Conservation (phyloP, 179 eudicot species). For the Sideroxylon spinosum region DNA sequence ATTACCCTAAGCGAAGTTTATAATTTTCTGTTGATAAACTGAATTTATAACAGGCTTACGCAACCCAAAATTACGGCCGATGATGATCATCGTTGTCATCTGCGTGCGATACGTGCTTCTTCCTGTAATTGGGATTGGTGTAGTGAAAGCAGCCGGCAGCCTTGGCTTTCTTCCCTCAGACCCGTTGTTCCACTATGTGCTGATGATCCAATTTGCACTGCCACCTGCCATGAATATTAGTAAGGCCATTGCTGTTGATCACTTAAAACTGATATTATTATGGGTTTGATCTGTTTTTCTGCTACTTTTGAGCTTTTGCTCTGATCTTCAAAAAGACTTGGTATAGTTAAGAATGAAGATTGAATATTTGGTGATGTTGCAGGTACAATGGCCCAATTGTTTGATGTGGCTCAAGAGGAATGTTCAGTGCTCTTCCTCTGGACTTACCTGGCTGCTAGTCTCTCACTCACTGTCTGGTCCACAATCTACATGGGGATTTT, state of each 20-base stretch:
- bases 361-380: slow-evolving; percentile 8
- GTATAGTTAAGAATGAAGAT: no score
- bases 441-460: slow-evolving; percentile 42
- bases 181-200: slow-evolving; percentile 58
- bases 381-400: slow-evolving; percentile 57
- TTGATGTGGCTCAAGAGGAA: slow-evolving; percentile 57
- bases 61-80: slow-evolving; percentile 33
- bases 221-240: slow-evolving; percentile 88
- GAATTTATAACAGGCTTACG: slow-evolving; percentile 44
- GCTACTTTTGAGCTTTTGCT: no score
- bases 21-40: no score
- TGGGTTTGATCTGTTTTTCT: no score
- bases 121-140: slow-evolving; percentile 62
- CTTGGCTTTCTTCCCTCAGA: slow-evolving; percentile 73
- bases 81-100: slow-evolving; percentile 39
- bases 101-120: slow-evolving; percentile 57
- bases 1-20: no score
- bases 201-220: slow-evolving; percentile 64
- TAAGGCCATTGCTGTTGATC: slow-evolving; percentile 15
- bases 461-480: slow-evolving; percentile 48
- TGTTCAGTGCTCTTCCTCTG: slow-evolving; percentile 42
- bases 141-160: slow-evolving; percentile 50
- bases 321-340: no score
- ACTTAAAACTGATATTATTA: no score
- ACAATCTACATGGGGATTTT: slow-evolving; percentile 28